Conservation (phyloP, 2,329 filamentous ascomycete genomes). For the Trichoderma brevicompactum region DNA sequence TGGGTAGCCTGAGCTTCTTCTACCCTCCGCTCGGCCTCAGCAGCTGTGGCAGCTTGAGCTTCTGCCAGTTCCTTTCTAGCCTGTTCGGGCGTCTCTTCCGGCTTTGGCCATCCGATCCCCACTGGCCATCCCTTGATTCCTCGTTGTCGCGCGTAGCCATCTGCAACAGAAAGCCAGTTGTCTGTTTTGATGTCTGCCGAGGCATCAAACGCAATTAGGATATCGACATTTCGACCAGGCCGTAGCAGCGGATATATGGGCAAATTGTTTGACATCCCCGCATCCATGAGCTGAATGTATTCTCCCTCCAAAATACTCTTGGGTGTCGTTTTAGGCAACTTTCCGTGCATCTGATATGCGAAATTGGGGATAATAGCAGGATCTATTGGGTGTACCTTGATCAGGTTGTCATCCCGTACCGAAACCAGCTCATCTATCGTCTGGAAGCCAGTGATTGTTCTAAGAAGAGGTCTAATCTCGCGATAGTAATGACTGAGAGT, state of each 20-base stretch:
- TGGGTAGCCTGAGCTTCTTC: conserved; percentile 60
- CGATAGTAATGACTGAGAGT: conserved; percentile 96
- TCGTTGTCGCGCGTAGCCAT: conserved; percentile 89
- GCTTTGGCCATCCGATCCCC: conserved; percentile 88
- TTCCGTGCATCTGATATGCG: conserved; percentile 76
- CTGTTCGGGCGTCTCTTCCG: conserved; percentile 60
- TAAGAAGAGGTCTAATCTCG: conserved; percentile 83
- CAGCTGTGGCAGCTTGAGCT: conserved; percentile 64
- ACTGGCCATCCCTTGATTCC: conserved; percentile 94
- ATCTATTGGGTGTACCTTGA: conserved; percentile 93
- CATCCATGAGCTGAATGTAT: conserved; percentile 89
- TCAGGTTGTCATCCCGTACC: conserved; percentile 79
- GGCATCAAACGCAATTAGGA: conserved; percentile 91
- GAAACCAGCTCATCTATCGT: conserved; percentile 82
- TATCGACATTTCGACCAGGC: conserved; percentile 84
- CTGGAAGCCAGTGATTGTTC: conserved; percentile 72
- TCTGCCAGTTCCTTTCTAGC: conserved; percentile 66
- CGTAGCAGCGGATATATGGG: conserved; percentile 93
- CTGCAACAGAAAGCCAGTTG: conserved; percentile 93
- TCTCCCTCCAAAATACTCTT: conserved; percentile 71
- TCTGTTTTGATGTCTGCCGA: conserved; percentile 91
- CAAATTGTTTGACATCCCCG: conserved; percentile 97
- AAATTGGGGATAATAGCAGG: conserved; percentile 92
- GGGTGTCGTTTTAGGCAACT: conserved; percentile 76
- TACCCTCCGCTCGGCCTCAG: conserved; percentile 67